These are phyloP conservation scores for Cucurbita maxima DNA, from an alignment of 306 rosid genomes.

Conservation along the genomic window DNA sequence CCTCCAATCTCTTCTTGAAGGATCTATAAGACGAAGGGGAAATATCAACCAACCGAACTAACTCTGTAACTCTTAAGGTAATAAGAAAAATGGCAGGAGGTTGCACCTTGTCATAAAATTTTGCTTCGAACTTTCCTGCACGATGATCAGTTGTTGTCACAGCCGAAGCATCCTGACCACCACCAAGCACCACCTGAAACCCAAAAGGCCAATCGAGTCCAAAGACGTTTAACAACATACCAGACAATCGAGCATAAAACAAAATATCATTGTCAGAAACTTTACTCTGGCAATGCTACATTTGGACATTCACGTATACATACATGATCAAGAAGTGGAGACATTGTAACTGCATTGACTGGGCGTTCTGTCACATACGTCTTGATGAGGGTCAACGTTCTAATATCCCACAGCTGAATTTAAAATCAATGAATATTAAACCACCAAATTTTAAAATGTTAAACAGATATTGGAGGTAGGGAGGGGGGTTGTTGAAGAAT, in stretches of 20 bases:
- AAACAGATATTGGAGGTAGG: background rate
- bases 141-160: conserved; percentile 95
- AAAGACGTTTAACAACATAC: background rate
- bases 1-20: conserved; percentile 98
- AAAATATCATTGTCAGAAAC: background rate
- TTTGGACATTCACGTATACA: conserved; percentile 9
- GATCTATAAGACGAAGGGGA: conserved; percentile 31
- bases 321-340: conserved; percentile 92
- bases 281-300: background rate
- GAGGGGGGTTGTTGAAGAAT: background rate
- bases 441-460: background rate
- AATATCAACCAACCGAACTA: background rate
- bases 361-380: conserved; percentile 81
- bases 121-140: conserved; percentile 86
- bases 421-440: background rate
- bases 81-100: background rate
- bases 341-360: conserved; percentile 90
- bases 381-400: conserved; percentile 78
- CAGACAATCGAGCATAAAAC: background rate
- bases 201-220: background rate
- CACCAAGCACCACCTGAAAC: conserved; percentile 79
- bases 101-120: conserved; percentile 67
- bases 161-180: conserved; percentile 90
- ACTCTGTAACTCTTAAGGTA: background rate
- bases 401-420: conserved; percentile 71